Evolutionary conservation across 805 yeast genomes (phyloP), one percentile per base, ranked within the genome.

Genomic region (Candida glaebosa): DNA sequence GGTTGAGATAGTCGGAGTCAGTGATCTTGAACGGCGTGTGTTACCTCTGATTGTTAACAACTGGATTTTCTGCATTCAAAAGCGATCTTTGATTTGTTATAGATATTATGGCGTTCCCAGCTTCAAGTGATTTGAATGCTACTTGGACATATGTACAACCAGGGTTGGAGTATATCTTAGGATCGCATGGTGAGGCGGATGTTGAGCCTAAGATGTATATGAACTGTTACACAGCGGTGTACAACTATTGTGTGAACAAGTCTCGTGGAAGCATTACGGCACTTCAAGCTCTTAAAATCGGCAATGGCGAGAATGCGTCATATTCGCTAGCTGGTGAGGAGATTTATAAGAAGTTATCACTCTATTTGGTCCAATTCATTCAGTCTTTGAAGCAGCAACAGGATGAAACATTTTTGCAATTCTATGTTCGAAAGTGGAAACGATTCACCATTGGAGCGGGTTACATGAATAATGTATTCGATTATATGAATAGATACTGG

Each of bases 401-500:
- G 3, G 71, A 75, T 37, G 96, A 87, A 52, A 66, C 82, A 1
- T 84, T 88, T 52, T 69, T 90, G 41, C 84, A 82, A 46, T 87
- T 86, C 57, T 93, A 93, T 55, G 95, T 87, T 34, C 74, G 81
- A 56, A 79, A 84, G 49, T 95, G 98, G 96, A 81, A 81, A 48
- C 77, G 98, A 45, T 93, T 77, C 60, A 80, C 95, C 17, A 81
- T 87, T 40, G 98, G 98, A 19, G 95, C 98, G 1, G 85, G 89
- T 12, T 86, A 87, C 62, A 67, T 93, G 60, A 89, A 88, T 61
- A 93, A 95, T 59, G 90, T 95, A 4, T 87, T 93, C 56, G 96
- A 91, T 60, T 93, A 93, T 63, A 81, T 93, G 78, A 93, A 93
- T 63, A 78, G 98, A 47, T 93, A 91, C 65, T 93, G 99, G 99